Evolutionary conservation across 202 grass and related monocot species (phyloP).

Genomic region (Schoenoplectus tabernaemontani): DNA sequence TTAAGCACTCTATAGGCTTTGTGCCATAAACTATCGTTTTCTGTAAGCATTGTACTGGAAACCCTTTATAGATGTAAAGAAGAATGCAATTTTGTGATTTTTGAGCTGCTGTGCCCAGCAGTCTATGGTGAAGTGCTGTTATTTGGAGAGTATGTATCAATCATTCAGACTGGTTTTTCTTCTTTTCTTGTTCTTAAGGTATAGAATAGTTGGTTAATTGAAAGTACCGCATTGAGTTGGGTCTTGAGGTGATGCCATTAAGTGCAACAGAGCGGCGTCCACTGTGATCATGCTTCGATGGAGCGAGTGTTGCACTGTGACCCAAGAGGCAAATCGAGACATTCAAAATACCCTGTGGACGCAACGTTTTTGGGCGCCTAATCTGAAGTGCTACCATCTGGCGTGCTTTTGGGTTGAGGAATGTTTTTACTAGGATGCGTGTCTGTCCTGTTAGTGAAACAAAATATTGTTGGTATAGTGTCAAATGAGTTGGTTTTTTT

Average conservation of each 20-base stretch:
- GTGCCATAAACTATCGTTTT: background rate
- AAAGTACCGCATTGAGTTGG: conserved; percentile 2
- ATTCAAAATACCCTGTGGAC: conserved; percentile 69
- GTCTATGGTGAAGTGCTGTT: too few species aligned
- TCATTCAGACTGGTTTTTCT: background rate
- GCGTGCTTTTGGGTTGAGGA: conserved; percentile 15
- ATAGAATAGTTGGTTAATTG: background rate
- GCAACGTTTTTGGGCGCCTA: conserved; percentile 43
- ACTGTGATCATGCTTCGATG: conserved; percentile 12
- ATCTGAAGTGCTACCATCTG: conserved; percentile 57
- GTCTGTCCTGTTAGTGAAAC: conserved; percentile 10
- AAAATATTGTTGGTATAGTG: background rate
- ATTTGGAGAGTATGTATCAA: too few species aligned
- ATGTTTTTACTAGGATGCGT: conserved; percentile 49
- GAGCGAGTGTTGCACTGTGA: conserved; percentile 13
- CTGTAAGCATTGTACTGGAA: background rate
- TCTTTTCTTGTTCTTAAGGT: background rate
- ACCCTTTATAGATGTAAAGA: background rate
- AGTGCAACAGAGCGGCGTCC: conserved; percentile 40
- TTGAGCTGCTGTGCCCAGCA: background rate
- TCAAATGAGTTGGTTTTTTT: background rate
- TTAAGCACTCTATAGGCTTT: background rate
- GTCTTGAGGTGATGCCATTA: conserved; percentile 33
- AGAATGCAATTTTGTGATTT: background rate
- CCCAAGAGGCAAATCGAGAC: conserved; percentile 45